Percentiles rank a stretch among this genome's conserved stretches.
These are phyloP conservation scores for Phytophthora pisi DNA, from an alignment of 352 stramenopile genomes.

Conservation along the genomic window DNA sequence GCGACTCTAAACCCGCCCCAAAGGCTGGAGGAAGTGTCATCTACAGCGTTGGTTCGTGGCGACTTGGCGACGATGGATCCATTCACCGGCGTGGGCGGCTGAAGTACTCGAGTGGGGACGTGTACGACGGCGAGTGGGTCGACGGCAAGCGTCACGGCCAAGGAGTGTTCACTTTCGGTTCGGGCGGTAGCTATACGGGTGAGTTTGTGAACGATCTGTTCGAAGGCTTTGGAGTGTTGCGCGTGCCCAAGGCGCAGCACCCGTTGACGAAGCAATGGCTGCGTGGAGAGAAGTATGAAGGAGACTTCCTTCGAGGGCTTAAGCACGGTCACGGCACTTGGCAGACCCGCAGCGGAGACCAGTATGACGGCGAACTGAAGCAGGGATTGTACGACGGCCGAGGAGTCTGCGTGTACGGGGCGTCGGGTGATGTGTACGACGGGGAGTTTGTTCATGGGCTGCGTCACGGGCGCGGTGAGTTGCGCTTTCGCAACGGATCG, in stretches of 20 bases:
- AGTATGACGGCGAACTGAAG: constrained; percentile 62
- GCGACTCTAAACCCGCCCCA: constrained; percentile 8
- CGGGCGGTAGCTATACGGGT: constrained; percentile 52
- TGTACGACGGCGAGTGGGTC: constrained; percentile 89
- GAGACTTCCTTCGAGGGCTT: constrained; percentile 55
- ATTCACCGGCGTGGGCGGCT: constrained; percentile 76
- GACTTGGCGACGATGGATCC: constrained; percentile 69
- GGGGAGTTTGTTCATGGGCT: constrained; percentile 65
- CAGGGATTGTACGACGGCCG: constrained; percentile 58
- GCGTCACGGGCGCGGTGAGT: constrained; percentile 60
- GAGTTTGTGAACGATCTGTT: constrained; percentile 63
- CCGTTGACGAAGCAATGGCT: constrained; percentile 71
- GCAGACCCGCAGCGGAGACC: constrained; percentile 44
- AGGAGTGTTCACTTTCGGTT: constrained; percentile 55
- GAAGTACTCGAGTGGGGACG: constrained; percentile 75
- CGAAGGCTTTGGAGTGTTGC: constrained; percentile 67
- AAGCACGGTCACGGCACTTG: constrained; percentile 62
- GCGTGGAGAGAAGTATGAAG: constrained; percentile 67
- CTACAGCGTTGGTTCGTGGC: constrained; percentile 74
- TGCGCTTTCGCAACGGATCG: constrained; percentile 55
- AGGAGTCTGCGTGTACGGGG: constrained; percentile 62
- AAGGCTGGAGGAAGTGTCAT: constrained; percentile 43
- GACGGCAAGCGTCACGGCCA: constrained; percentile 77
- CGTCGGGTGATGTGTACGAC: constrained; percentile 68
- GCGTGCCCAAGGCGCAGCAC: constrained; percentile 56